A percentile compares a stretch with the other conserved stretches of the same genome.
These are phyloP conservation scores for Aspergillus olivimuriae DNA, from an alignment of 495 filamentous ascomycete genomes.

Conservation along the genomic window DNA sequence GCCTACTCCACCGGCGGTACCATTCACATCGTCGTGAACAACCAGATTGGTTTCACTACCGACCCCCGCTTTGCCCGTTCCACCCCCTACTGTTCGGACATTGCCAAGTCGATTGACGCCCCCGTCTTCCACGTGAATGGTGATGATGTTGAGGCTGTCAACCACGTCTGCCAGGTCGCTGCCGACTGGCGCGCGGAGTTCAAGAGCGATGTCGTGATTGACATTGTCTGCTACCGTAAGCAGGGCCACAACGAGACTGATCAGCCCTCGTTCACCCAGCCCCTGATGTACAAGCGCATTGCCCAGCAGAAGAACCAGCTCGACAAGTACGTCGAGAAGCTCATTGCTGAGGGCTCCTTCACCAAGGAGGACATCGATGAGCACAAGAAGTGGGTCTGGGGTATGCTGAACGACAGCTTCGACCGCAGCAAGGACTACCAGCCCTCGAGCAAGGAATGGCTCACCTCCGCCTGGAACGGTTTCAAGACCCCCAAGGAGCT, in stretches of 20 bases:
- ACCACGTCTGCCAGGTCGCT: constrained; percentile 94
- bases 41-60: constrained; percentile 99
- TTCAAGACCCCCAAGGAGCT: constrained; percentile 99
- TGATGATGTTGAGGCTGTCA: constrained; percentile 96
- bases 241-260: constrained; percentile 99
- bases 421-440: constrained; percentile 95
- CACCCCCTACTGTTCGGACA: constrained; percentile 97
- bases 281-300: constrained; percentile 98
- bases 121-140: constrained; percentile 99
- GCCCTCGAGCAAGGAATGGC: constrained; percentile 94
- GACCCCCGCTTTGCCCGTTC: constrained; percentile 95
- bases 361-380: constrained; percentile 97
- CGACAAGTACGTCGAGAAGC: constrained; percentile 80
- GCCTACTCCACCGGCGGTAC: constrained; percentile 96
- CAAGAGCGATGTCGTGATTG: constrained; percentile 94
- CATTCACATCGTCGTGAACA: constrained; percentile 96
- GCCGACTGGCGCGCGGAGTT: constrained; percentile 97
- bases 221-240: constrained; percentile 98
- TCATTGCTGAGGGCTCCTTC: constrained; percentile 85
- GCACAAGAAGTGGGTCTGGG: constrained; percentile 99
- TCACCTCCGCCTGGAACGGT: constrained; percentile 96
- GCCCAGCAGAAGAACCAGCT: constrained; percentile 70
- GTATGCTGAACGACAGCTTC: constrained; percentile 96
- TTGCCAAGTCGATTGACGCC: constrained; percentile 96
- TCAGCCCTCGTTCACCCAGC: constrained; percentile 99